Percentiles rank a stretch among this genome's conserved stretches.
These are phyloP conservation scores for Globisporangium middletonii DNA, from an alignment of 352 stramenopile genomes.

Conservation along the genomic window DNA sequence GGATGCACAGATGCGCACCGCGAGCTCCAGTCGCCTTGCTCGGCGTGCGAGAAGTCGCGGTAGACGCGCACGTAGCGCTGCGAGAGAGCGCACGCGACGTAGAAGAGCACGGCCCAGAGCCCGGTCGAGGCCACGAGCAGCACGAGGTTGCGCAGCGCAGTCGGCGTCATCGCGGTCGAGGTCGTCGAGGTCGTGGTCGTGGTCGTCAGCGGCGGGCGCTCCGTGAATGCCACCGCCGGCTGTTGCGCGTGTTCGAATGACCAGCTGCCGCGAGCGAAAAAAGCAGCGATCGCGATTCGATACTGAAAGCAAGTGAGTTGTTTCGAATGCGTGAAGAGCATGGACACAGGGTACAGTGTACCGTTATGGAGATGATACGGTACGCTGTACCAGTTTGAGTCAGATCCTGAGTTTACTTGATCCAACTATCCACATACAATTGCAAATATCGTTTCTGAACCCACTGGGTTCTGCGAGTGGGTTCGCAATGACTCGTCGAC, in stretches of 20 bases:
- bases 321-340: no score
- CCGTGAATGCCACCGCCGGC: neutral
- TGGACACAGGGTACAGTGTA: no score
- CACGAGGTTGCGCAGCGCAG: conserved; percentile 22
- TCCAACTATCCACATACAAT: no score
- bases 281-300: no score
- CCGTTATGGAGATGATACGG: no score
- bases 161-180: neutral
- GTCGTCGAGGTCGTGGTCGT: neutral
- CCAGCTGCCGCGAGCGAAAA: no score
- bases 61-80: conserved; percentile 52
- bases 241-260: conserved; percentile 6
- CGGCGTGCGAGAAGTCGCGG: conserved; percentile 54
- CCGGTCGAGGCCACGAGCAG: conserved; percentile 48
- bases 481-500: no score
- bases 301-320: no score
- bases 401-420: no score
- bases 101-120: conserved; percentile 58
- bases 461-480: no score
- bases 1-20: conserved; percentile 26
- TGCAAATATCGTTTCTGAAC: no score
- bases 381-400: no score
- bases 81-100: conserved; percentile 41
- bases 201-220: neutral
- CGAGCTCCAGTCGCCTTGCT: conserved; percentile 80